phyloP scores from a whole-genome alignment of 305 asterid genomes.

The Withania somnifera region DNA sequence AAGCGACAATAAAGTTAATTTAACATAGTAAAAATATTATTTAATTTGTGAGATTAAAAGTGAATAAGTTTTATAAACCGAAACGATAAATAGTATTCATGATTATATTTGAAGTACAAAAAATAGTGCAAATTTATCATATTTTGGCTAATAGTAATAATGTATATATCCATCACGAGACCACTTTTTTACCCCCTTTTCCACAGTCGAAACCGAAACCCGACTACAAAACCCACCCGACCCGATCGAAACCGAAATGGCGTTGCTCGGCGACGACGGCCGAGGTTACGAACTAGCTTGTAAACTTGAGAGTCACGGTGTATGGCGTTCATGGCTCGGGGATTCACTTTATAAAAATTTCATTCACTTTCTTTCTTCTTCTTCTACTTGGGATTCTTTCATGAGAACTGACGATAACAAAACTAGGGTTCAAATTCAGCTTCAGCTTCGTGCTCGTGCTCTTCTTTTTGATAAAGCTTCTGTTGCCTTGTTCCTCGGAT shows the following conservation, averaged over 20 bases:
- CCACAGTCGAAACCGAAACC: background rate
- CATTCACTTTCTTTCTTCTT: conserved; percentile 56
- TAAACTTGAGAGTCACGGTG: conserved; percentile 75
- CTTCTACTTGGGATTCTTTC: conserved; percentile 74
- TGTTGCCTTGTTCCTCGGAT: conserved; percentile 33
- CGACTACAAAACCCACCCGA: background rate
- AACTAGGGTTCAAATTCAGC: conserved; percentile 55
- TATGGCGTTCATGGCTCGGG: conserved; percentile 91
- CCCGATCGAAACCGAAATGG: conserved; percentile 24
- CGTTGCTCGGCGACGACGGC: conserved; percentile 75
- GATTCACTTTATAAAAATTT: conserved; percentile 59
- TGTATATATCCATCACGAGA: too few species aligned
- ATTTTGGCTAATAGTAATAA: too few species aligned
- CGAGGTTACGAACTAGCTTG: conserved; percentile 87
- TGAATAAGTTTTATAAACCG: too few species aligned
- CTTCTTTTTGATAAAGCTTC: conserved; percentile 85
- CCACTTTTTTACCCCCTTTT: too few species aligned
- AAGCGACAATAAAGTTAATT: too few species aligned
- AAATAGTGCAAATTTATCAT: too few species aligned
- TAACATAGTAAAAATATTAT: too few species aligned
- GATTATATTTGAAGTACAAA: too few species aligned
- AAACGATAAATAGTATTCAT: too few species aligned
- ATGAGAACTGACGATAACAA: conserved; percentile 58
- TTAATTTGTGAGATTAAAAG: too few species aligned
- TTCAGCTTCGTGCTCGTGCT: conserved; percentile 94